Conservation (phyloP, 805 yeast genomes). For the Yarrowia phangngaensis region DNA sequence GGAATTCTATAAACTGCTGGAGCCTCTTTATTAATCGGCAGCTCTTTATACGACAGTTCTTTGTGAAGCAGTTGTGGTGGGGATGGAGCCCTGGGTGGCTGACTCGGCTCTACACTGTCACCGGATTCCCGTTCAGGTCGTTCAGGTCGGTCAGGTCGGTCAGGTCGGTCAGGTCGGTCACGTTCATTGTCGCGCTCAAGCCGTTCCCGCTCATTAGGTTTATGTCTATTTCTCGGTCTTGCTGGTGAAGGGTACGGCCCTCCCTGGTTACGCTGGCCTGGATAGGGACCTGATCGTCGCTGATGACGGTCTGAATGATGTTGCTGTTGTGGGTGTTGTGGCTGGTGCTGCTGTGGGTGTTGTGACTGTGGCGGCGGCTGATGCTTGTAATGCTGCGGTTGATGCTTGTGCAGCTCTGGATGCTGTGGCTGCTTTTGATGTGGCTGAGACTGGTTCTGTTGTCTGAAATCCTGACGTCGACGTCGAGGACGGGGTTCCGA, state of each 20-base stretch:
- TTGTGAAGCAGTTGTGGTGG: constrained; percentile 24
- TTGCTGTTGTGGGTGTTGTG: background rate
- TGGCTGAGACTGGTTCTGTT: too few species aligned
- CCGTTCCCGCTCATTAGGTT: too few species aligned
- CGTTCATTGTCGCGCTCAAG: too few species aligned
- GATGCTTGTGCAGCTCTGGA: too few species aligned
- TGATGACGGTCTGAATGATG: background rate
- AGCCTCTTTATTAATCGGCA: constrained; percentile 25
- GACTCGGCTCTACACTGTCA: too few species aligned
- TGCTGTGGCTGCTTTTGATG: too few species aligned
- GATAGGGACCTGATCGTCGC: constrained; percentile 1
- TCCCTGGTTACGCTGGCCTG: constrained; percentile 2
- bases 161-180: too few species aligned
- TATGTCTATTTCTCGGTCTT: too few species aligned
- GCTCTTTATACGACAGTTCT: constrained; percentile 24
- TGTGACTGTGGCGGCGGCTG: constrained; percentile 3
- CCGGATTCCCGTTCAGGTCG: too few species aligned
- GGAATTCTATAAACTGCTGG: constrained; percentile 16
- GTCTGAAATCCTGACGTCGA: too few species aligned
- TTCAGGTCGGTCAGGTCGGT: too few species aligned
- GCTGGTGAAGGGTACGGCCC: constrained; percentile 15
- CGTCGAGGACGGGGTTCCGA: background rate
- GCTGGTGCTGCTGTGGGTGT: constrained; percentile 5
- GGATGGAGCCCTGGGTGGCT: too few species aligned
- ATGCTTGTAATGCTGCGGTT: constrained; percentile 12